Evolutionary conservation across 2,329 filamentous ascomycete species (phyloP), one percentile per base, ranked within the genome.

Genomic region (Calonectria pseudoturangicola): DNA sequence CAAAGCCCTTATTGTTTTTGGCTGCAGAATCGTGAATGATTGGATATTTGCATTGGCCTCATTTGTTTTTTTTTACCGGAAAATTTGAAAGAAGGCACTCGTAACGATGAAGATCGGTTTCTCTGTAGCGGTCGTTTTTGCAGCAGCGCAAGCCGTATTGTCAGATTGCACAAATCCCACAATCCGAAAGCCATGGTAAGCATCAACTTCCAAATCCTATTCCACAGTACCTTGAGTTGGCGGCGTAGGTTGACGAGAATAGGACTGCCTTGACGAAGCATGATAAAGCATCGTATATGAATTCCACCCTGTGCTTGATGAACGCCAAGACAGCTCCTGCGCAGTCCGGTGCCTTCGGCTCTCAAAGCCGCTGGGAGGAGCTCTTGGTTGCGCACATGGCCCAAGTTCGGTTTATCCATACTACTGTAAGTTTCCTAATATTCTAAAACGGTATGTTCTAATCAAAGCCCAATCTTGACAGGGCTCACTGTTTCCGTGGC

Each of bases 281-380:
- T 15, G 33, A 58, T 27, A 58, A 58, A 12, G 33, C 33, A 4
- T 58, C 54, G 10, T 58, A 58, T 12, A 58, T 58, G 6, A 41
- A 58, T 25, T 58, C 54, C 12, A 58, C 54, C n/a, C 33, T 39
- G 8, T 58, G 54, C n/a, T 18, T 58, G 10, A 58, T 58, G 54
- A 21, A 58, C 13, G 18, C 54, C 21, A n/a, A 58, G 54, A 41
- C 33, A 10, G 54, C 54, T 10, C 54, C 54, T 16, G 54, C 54
- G 3, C 33, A 58, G 54, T 58, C 54, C 25, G 54, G 54, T 10
- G 54, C 54, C 9, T 58, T 58, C 15, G 54, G 54, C 6, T 21
- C 54, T 16, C 54, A 58, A 27, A 58, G 54, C 6, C 54, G 54
- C 54, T 58, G 54, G 54, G 54, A 58, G 33, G 54, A 58, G n/a